A percentile compares a stretch with the other conserved stretches of the same genome.
Evolutionary conservation across 108 stramenopile genomes (phyloP).

Genomic region (Thalassiosira profunda): DNA sequence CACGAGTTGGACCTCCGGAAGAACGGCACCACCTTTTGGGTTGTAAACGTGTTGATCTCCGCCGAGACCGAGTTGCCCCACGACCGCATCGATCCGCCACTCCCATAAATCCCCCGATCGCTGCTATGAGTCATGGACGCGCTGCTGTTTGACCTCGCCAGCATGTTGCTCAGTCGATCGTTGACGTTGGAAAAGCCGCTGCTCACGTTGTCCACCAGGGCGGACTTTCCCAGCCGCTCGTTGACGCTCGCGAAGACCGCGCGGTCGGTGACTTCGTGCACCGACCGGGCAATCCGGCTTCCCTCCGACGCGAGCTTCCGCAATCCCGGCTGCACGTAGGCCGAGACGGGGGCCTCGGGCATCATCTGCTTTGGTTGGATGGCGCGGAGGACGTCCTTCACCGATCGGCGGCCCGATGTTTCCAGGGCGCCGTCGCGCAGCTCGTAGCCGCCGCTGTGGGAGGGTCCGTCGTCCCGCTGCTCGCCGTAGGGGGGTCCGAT

Average conservation of each 20-base stretch:
- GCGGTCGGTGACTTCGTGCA: too few species aligned
- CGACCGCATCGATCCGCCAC: background rate
- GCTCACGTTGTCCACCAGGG: slow-evolving; percentile 9
- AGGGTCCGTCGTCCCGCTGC: too few species aligned
- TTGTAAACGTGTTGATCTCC: slow-evolving; percentile 9
- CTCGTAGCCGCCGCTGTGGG: too few species aligned
- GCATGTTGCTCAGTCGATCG: slow-evolving; percentile 2
- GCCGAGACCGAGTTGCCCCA: slow-evolving; percentile 13
- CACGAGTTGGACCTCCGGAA: too few species aligned
- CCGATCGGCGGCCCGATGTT: too few species aligned
- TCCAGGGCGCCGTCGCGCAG: too few species aligned
- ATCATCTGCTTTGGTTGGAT: slow-evolving; percentile 2
- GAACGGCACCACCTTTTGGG: slow-evolving; percentile 12
- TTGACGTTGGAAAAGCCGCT: slow-evolving; percentile 2
- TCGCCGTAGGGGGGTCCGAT: too few species aligned
- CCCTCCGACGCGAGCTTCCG: slow-evolving; percentile 4
- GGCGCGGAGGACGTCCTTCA: too few species aligned
- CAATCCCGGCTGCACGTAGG: background rate
- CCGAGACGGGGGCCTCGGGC: slow-evolving; percentile 1
- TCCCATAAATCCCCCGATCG: slow-evolving; percentile 13
- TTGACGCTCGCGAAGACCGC: too few species aligned
- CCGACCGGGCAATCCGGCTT: slow-evolving; percentile 6
- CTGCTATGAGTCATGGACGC: background rate
- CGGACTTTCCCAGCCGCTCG: too few species aligned
- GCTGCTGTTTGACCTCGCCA: background rate